A percentile compares a stretch with the other conserved stretches of the same genome.
Conservation (phyloP, 139 green algal genomes). For the Haematococcus lacustris region DNA sequence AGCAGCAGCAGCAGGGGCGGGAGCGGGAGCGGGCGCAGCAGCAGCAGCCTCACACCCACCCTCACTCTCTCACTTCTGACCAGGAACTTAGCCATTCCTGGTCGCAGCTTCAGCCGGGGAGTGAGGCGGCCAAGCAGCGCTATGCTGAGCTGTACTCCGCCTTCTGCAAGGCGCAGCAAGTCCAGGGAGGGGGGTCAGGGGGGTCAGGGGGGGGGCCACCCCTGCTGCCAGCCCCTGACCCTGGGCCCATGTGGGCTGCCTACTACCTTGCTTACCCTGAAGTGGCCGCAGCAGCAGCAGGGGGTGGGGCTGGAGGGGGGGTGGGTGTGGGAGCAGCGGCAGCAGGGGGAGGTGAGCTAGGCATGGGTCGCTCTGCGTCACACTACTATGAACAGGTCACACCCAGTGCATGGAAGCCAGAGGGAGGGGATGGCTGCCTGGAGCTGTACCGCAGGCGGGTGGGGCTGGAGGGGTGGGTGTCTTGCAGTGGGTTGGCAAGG, state of each 20-base stretch:
- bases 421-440: slow-evolving; percentile 8
- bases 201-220: not conserved
- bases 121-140: not conserved
- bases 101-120: not conserved
- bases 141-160: not conserved
- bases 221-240: not conserved
- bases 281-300: not conserved
- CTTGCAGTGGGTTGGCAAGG: too few species aligned
- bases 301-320: not conserved
- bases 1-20: not conserved
- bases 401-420: slow-evolving; percentile 25
- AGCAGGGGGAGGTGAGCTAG: not conserved
- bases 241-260: not conserved
- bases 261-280: not conserved
- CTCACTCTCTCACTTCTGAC: too few species aligned
- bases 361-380: not conserved
- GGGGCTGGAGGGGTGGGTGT: too few species aligned
- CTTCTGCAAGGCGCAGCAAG: not conserved
- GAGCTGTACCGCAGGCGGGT: slow-evolving; percentile 20
- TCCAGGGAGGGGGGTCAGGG: too few species aligned
- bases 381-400: slow-evolving; percentile 28
- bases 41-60: not conserved
- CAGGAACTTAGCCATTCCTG: too few species aligned
- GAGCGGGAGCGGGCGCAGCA: not conserved
- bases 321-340: not conserved